Percentiles rank a stretch among this genome's conserved stretches.
Conservation (phyloP, 345 rosid species). For the Clarkia xantiana region DNA sequence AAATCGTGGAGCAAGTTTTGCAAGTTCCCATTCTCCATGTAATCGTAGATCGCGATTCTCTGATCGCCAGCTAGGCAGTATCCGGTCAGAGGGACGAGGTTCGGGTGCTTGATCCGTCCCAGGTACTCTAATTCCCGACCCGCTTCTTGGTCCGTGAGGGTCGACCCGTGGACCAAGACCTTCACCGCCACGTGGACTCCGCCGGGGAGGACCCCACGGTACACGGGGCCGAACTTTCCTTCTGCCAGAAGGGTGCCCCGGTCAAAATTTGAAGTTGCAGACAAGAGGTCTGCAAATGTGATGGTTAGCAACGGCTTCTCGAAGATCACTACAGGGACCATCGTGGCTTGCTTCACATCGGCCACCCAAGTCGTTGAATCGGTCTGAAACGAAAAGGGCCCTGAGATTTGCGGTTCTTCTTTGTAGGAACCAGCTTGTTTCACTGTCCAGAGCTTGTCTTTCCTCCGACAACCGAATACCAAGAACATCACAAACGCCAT, state of each 20-base stretch:
- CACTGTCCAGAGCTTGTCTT: constrained; percentile 32
- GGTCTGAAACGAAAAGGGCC: constrained; percentile 81
- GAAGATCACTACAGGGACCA: constrained; percentile 62
- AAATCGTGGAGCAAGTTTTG: constrained; percentile 80
- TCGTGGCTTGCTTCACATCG: constrained; percentile 75
- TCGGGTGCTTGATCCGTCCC: constrained; percentile 77
- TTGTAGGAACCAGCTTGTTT: constrained; percentile 43
- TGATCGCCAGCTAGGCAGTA: constrained; percentile 93
- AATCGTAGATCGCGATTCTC: constrained; percentile 85
- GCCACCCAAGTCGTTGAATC: constrained; percentile 96
- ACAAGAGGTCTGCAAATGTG: constrained; percentile 78
- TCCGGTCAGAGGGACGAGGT: constrained; percentile 83
- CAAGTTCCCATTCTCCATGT: constrained; percentile 95
- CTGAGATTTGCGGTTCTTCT: constrained; percentile 67
- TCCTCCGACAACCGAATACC: constrained; percentile 58
- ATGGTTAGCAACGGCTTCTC: constrained; percentile 83
- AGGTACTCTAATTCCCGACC: constrained; percentile 82
- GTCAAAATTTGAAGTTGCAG: constrained; percentile 80
- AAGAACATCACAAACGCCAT: constrained; percentile 48
- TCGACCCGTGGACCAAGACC: constrained; percentile 83
- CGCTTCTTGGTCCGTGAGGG: constrained; percentile 76
- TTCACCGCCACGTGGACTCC: constrained; percentile 92
- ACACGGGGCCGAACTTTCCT: constrained; percentile 91
- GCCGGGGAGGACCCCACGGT: constrained; percentile 82
- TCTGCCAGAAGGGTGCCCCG: constrained; percentile 80